These are phyloP conservation scores for Salisapilia sapeloensis DNA, from an alignment of 352 stramenopile genomes.

Conservation along the genomic window DNA sequence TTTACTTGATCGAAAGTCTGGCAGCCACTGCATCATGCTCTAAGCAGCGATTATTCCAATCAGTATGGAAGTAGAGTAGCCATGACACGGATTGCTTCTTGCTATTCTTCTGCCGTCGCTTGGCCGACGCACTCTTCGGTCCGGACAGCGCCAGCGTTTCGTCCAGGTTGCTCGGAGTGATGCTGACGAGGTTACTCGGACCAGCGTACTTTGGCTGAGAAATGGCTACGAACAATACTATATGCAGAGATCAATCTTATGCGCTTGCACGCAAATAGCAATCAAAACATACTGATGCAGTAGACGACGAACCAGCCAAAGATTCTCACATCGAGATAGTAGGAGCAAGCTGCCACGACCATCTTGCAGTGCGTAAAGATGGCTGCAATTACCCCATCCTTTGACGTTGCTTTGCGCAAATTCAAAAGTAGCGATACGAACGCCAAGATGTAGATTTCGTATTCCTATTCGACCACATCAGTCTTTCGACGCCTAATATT, in stretches of 20 bases:
- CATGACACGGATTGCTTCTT: constrained; percentile 21
- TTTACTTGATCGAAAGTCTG: constrained; percentile 38
- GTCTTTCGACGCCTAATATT: constrained; percentile 1
- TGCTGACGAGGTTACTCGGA: constrained; percentile 34
- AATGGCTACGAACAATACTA: constrained; percentile 44
- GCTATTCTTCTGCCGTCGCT: constrained; percentile 22
- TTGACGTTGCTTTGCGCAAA: constrained; percentile 60
- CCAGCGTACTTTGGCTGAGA: constrained; percentile 42
- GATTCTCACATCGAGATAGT: constrained; percentile 42
- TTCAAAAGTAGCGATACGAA: constrained; percentile 35
- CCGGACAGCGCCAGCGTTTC: too few species aligned
- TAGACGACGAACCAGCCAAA: constrained; percentile 47
- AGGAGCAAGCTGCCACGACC: constrained; percentile 33
- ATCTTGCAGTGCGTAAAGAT: constrained; percentile 57
- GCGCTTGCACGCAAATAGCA: background rate
- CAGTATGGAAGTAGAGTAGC: constrained; percentile 54
- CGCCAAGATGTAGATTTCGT: constrained; percentile 54
- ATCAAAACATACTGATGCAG: constrained; percentile 23
- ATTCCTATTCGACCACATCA: constrained; percentile 15
- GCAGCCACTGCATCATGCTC: constrained; percentile 60
- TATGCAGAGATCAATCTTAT: constrained; percentile 1
- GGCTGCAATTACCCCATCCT: constrained; percentile 39
- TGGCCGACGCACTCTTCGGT: constrained; percentile 9
- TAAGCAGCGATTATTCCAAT: constrained; percentile 60
- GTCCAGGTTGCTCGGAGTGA: constrained; percentile 17